Base-by-base conservation (phyloP, 768 basidiomycete species). In the Ephemerocybe angulata region DNA sequence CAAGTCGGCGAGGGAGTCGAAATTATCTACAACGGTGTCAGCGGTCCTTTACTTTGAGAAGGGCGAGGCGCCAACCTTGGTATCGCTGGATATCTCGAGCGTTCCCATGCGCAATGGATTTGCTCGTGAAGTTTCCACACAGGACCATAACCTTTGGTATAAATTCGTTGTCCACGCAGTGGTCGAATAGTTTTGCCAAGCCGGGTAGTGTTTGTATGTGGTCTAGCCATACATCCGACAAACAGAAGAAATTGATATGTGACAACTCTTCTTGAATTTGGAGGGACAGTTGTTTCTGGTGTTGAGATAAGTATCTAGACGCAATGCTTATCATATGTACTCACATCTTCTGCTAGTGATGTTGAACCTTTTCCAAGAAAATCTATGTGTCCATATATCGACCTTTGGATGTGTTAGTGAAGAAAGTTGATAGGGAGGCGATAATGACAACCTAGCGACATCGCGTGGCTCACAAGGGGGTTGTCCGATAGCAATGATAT, bases 221-320 rank as follows among this genome's bases (percentile, higher is more conserved):
- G 70, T 99, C 96, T 22, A 99, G 77, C 90, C 93, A 95, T 2
- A 98, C 86, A 67, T 99, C 97, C 0, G 97, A 98, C 35, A 98
- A 76, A 63, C 97, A 85, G 70, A 97, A 93, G 74, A 98, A 93
- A 50, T 90, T 82, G 30, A 92, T 75, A 52, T 94, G 86, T 13
- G 85, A 72, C 19, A 89, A 73, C 52, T 92, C 89, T 60, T 84
- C 80, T 54, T 78, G 78, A 42, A 91, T 72, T 13, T 88, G 84
- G 28, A 74, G 69, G 24, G 81, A 71, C 58, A 84, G 83, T 67
- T 86, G 79, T 25, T 78, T 73, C 89, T 91, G 60, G 21, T n/a
- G 43, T 41, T 42, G 48, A 50, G 54, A n/a, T 38, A 28, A 49
- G 61, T 21, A 54, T 15, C 25, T 53, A 11, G 22, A 31, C 33